Evolutionary conservation across 1,284 basidiomycete species (phyloP).

Genomic region (Ceratobasidium sp.): DNA sequence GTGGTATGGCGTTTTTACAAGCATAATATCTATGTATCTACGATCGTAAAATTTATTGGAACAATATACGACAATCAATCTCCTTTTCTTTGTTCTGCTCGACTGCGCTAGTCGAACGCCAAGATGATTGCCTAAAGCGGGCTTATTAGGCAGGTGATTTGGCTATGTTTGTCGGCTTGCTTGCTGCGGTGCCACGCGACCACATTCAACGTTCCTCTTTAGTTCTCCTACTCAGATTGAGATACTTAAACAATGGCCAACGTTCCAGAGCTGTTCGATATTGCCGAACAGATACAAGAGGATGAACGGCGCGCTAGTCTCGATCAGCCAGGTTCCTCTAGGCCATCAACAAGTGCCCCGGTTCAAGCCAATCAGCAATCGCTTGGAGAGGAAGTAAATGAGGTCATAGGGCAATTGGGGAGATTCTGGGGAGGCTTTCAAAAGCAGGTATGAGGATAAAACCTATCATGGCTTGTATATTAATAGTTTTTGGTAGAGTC

Average conservation of each 20-base stretch:
- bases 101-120: no score
- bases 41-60: no score
- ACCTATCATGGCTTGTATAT: conserved; percentile 38
- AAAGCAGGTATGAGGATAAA: conserved; percentile 86
- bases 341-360: conserved; percentile 46
- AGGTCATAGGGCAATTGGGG: conserved; percentile 85
- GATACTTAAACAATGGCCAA: conserved; percentile 19
- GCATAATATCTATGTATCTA: no score
- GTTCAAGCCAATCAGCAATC: conserved; percentile 62
- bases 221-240: background rate
- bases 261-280: conserved; percentile 38
- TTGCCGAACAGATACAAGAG: conserved; percentile 32
- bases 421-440: conserved; percentile 89
- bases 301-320: conserved; percentile 38
- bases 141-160: no score
- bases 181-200: no score
- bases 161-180: no score
- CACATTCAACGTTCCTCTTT: background rate
- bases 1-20: no score
- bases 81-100: no score
- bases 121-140: no score
- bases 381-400: conserved; percentile 85
- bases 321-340: conserved; percentile 42
- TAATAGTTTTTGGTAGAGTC: conserved; percentile 64
- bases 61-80: no score